These are phyloP conservation scores for Plasmopara halstedii DNA, from an alignment of 352 stramenopile species.

Conservation along the genomic window DNA sequence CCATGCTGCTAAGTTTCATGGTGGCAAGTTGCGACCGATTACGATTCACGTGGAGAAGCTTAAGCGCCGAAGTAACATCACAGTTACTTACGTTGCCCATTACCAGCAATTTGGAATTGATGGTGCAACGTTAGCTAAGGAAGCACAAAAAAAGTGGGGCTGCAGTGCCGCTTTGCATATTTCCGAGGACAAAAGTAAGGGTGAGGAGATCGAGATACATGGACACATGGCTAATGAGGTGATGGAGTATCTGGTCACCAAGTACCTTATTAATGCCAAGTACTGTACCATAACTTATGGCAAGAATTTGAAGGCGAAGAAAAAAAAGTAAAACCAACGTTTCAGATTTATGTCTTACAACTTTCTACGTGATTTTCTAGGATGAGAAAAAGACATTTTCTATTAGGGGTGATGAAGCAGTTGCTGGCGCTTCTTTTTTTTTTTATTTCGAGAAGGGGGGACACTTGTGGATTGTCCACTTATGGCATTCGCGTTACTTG, in stretches of 20 bases:
- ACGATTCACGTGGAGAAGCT: slow-evolving; percentile 55
- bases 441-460: slow-evolving; percentile 23
- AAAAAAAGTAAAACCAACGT: slow-evolving; percentile 54
- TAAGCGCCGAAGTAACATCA: slow-evolving; percentile 68
- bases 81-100: slow-evolving; percentile 58
- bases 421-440: slow-evolving; percentile 28
- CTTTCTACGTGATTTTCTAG: slow-evolving; percentile 22
- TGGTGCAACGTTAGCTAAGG: slow-evolving; percentile 55
- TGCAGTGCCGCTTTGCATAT: slow-evolving; percentile 51
- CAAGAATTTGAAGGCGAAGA: slow-evolving; percentile 77
- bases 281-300: slow-evolving; percentile 62
- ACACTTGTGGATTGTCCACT: neutral
- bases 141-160: slow-evolving; percentile 79
- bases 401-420: slow-evolving; percentile 20
- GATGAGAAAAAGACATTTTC: slow-evolving; percentile 18
- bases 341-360: slow-evolving; percentile 4
- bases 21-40: slow-evolving; percentile 49
- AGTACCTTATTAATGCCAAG: slow-evolving; percentile 67
- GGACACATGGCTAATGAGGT: slow-evolving; percentile 79
- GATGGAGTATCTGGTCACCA: slow-evolving; percentile 47
- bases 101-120: slow-evolving; percentile 81
- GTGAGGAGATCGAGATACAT: slow-evolving; percentile 71
- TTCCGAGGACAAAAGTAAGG: slow-evolving; percentile 52
- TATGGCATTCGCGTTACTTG: slow-evolving; percentile 1
- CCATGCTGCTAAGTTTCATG: slow-evolving; percentile 56